phyloP scores from a whole-genome alignment of 2,329 filamentous ascomycete genomes.

The Pseudohalonectria lignicola region DNA sequence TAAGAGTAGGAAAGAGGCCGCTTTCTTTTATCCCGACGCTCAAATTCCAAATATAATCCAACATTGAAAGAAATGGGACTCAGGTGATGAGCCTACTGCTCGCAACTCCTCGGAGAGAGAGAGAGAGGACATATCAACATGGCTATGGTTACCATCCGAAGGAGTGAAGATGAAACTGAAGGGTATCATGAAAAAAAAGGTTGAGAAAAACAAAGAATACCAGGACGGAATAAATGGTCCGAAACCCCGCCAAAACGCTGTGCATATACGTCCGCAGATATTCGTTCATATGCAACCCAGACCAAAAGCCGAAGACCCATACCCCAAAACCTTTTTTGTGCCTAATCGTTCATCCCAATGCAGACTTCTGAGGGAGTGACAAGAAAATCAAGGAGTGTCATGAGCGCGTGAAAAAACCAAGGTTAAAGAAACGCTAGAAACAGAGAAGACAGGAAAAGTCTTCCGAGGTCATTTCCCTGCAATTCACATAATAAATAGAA shows the following conservation, averaged over 20 bases:
- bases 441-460: background rate
- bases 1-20: too few species aligned
- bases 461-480: background rate
- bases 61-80: too few species aligned
- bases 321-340: too few species aligned
- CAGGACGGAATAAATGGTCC: background rate
- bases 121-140: too few species aligned
- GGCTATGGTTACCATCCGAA: too few species aligned
- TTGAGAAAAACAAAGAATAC: constrained; percentile 1
- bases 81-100: too few species aligned
- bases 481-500: background rate
- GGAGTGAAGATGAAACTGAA: background rate
- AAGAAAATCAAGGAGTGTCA: background rate
- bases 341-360: too few species aligned
- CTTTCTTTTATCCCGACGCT: too few species aligned
- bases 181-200: background rate
- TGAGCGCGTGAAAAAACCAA: background rate
- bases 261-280: background rate
- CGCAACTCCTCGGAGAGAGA: too few species aligned
- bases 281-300: background rate
- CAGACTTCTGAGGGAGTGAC: background rate
- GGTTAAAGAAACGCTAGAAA: background rate
- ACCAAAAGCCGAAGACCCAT: background rate
- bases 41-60: too few species aligned
- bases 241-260: background rate